These are phyloP conservation scores for Pichia californica DNA, from an alignment of 805 yeast genomes.

Conservation along the genomic window DNA sequence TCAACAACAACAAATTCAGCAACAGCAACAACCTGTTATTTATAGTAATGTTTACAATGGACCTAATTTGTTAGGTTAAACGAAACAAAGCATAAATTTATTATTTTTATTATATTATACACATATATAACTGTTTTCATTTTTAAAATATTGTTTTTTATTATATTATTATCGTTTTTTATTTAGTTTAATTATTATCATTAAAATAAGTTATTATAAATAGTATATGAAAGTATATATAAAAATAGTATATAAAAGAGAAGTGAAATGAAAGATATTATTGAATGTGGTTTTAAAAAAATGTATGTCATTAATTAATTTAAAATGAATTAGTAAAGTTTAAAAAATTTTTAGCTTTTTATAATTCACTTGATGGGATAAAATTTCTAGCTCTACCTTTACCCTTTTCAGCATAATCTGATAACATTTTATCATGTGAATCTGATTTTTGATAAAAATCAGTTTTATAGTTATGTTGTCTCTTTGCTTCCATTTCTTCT, in stretches of 20 bases:
- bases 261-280: too few species aligned
- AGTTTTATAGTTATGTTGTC: conserved; percentile 22
- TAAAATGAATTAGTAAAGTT: background rate
- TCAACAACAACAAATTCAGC: conserved; percentile 3
- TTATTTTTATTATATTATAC: background rate
- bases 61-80: conserved; percentile 20
- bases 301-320: background rate
- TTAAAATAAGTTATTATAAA: too few species aligned
- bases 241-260: too few species aligned
- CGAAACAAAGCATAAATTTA: too few species aligned
- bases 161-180: too few species aligned
- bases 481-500: conserved; percentile 26
- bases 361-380: conserved; percentile 7
- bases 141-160: too few species aligned
- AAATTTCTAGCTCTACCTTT: conserved; percentile 27
- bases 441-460: conserved; percentile 21
- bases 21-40: conserved; percentile 7
- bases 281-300: too few species aligned
- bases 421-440: conserved; percentile 22
- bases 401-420: conserved; percentile 23
- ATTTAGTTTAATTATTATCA: too few species aligned
- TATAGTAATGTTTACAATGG: conserved; percentile 22
- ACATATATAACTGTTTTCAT: background rate
- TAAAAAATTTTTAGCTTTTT: background rate
- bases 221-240: too few species aligned